Conservation (phyloP, 2,329 filamentous ascomycete genomes). For the Diaporthe nobilis region DNA sequence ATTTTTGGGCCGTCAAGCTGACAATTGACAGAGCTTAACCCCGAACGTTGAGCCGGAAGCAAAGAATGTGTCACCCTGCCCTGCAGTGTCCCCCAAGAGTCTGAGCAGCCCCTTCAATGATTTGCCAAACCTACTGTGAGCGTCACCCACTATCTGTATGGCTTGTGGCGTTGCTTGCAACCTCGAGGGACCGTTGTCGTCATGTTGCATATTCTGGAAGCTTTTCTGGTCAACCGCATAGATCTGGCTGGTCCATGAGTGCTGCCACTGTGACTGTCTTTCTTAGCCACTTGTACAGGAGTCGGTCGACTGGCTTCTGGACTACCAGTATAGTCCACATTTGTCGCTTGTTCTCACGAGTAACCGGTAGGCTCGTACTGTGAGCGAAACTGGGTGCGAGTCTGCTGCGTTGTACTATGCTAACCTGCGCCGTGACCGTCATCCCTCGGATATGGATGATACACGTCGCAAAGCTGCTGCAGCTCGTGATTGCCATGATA, state of each 20-base stretch:
- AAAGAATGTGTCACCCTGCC: background rate
- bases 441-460: background rate
- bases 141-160: background rate
- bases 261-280: background rate
- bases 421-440: background rate
- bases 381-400: background rate
- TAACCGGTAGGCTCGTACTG: background rate
- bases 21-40: slow-evolving; percentile 20
- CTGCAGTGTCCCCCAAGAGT: background rate
- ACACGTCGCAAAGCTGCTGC: background rate
- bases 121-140: slow-evolving; percentile 8
- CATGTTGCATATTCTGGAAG: slow-evolving; percentile 36
- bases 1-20: slow-evolving; percentile 25
- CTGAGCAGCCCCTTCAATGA: background rate
- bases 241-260: background rate
- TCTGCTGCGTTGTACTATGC: background rate
- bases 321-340: no score
- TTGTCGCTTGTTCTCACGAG: background rate
- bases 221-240: background rate
- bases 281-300: no score
- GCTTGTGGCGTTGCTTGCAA: slow-evolving; percentile 19
- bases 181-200: slow-evolving; percentile 32
- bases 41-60: slow-evolving; percentile 17
- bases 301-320: background rate
- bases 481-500: slow-evolving; percentile 1